These are phyloP conservation scores for Tinospora cordifolia DNA, from an alignment of 164 flowering plant species.

Conservation along the genomic window DNA sequence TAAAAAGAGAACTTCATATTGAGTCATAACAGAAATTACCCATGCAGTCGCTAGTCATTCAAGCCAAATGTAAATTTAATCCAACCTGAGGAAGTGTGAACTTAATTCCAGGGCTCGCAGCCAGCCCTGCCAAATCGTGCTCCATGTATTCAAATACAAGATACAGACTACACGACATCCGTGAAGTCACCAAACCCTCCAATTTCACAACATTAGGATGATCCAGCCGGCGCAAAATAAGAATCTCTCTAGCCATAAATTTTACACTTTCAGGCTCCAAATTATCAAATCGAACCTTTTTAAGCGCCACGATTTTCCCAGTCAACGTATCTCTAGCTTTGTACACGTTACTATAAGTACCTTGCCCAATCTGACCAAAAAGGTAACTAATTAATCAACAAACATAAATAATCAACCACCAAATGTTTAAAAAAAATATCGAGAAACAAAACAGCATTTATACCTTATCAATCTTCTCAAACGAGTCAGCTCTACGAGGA, in stretches of 20 bases:
- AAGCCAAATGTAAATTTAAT: background rate
- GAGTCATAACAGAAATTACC: background rate
- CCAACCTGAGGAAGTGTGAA: slow-evolving; percentile 62
- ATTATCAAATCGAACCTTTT: slow-evolving; percentile 68
- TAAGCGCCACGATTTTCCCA: slow-evolving; percentile 62
- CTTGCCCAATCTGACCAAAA: slow-evolving; percentile 61
- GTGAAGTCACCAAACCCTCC: slow-evolving; percentile 62
- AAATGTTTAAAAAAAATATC: background rate
- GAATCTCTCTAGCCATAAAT: slow-evolving; percentile 72
- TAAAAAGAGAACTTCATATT: background rate
- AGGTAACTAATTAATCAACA: background rate
- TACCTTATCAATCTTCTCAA: slow-evolving; percentile 64
- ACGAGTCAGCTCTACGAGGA: slow-evolving; percentile 57
- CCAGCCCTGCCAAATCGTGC: slow-evolving; percentile 78
- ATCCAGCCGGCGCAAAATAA: slow-evolving; percentile 58
- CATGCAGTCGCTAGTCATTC: background rate
- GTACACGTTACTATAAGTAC: slow-evolving; percentile 73
- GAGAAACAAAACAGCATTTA: background rate
- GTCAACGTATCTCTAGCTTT: slow-evolving; percentile 62
- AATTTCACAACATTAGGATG: slow-evolving; percentile 64
- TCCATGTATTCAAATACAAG: slow-evolving; percentile 69
- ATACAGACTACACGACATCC: slow-evolving; percentile 67
- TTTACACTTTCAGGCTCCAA: slow-evolving; percentile 75
- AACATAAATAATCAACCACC: background rate
- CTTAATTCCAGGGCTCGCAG: slow-evolving; percentile 52